Base-by-base conservation (phyloP, 2,329 filamentous ascomycete species). In the Allantophomopsis cytisporea region DNA sequence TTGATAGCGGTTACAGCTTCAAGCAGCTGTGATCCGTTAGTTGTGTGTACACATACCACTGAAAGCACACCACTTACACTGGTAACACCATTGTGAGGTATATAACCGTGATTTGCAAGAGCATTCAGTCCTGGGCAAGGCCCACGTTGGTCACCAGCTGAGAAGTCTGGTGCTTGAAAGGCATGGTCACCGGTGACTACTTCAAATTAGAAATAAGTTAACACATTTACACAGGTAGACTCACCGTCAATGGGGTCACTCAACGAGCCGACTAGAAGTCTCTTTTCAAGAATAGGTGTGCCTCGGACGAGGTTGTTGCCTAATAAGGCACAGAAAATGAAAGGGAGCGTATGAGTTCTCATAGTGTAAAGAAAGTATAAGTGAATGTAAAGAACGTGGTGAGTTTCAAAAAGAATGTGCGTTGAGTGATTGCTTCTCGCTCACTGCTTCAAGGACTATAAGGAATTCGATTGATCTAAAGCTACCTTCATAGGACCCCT, bases 111-210 rank as follows among this genome's bases (percentile, higher is more conserved):
- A 39, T 64, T 63, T 35, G 60, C 61, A 36, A 63, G 47, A 5
- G 61, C 61, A 46, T 64, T 64, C 28, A 64, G 47, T 21, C 60
- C 60, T 1, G 61, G 60, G 43, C 61, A 63, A 31, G 56, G 57
- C 2, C 58, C 59, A 39, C 59, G 54, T 43, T 59, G 54, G 44
- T 61, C 60, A 11, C 57, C 58, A 8, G 45, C 46, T 4, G 48
- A 47, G 23, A 55, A 55, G 36, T 56, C 45, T 1, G 58, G 59
- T 1, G 58, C 50, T 8, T 55, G 50, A 40, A 60, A 62, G 11
- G 42, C 43, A 43, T 61, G 54, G 16, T 54, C 43, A 2, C 57
- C 57, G n/a, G 50, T 52, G 21, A 60, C 57, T 60, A 39, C 35
- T 57, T 3, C 23, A 10, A 28, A 10, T 28, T 12, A 10, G 7